Evolutionary conservation across 495 filamentous ascomycete species (phyloP), one percentile per base, ranked within the genome.

Genomic region (Penicillium salamii): DNA sequence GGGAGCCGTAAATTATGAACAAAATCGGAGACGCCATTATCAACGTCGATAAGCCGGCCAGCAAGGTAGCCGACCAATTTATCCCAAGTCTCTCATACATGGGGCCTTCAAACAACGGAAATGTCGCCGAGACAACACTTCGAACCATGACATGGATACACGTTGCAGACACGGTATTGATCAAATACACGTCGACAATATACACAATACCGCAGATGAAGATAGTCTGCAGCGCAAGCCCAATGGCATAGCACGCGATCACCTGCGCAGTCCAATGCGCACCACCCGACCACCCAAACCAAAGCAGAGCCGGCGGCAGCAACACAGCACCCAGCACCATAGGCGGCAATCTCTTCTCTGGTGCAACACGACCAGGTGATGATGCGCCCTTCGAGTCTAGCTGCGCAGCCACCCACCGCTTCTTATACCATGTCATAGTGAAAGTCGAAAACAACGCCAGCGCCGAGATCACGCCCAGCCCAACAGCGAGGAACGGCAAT

Each of bases 141-240:
- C 85, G 62, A 42, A 87, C 46, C 49, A 86, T 80, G 1, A 83
- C 84, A 46, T 85, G 86, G 13, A 82, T 82, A 4, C 77, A 78
- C 7, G 85, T 71, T 1, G 83, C 81, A 0, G 78, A 73, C 45
- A 74, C 73, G 5, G 70, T 68, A 39, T 75, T 63, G 50, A 71
- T 44, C n/a, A 66, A 45, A 50, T 84, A 86, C 29, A 70, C 67
- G 52, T 84, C 79, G 49, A 82, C 66, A 34, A 82, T 68, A 50
- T 82, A 84, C 18, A 75, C 81, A 31, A 65, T 55, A 8, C 62
- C 59, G 5, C 45, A 54, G 38, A 63, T 63, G 50, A 63, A 68
- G 18, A 65, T 63, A 3, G 61, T 50, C 44, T 65, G 62, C 21
- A 65, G 26, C 3, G 62, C 50, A 33, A 62, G 31, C 5, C 61